Base-by-base conservation (phyloP, 106 monocot species). In the Gastrodia elata region DNA sequence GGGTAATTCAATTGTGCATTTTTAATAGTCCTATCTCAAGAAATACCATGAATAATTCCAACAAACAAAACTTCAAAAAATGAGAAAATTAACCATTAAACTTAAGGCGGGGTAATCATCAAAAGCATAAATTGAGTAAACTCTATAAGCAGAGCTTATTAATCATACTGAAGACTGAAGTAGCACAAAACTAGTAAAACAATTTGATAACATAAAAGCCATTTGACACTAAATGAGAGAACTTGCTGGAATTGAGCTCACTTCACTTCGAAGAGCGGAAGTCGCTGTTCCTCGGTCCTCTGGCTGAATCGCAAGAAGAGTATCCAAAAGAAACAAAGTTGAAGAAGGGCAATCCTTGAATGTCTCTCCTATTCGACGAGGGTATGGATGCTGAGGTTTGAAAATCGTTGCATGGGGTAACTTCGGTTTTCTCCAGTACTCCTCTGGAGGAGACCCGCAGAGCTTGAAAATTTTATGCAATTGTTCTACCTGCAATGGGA, bases 391-490 rank as follows among this genome's bases (percentile, higher is more conserved):
- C 39, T 82, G 81, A 33, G 91, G 88, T 64, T 81, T 86, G 73
- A 91, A 85, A 72, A 88, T 81, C 5, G 85, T 83, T 58, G 88
- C 71, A 61, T 86, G 76, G 2, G 88, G 83, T 65, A 91, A 59
- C 74, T 83, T 88, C 15, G 79, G 68, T 43, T 78, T 90, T 52
- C 65, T 82, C 87, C 90, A 90, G 46, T 87, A 90, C n/a, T 87
- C 80, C 7, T 84, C 87, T 24, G 80, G 79, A 33, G 90, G 90
- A 20, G 90, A 87, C 57, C 90, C 90, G 68, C 90, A 90, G 24
- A 90, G 78, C 74, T 90, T 90, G 77, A 90, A 90, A 36, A 90
- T 90, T 52, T 78, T 87, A 71, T 90, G 90, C 41, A 91, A 59
- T 81, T 87, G 91, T 75, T 91, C 91, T 38, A 87, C 91, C 87